Evolutionary conservation across 192 early-diverging fungal genomes (phyloP).

Genomic region (Coemansia sp.): DNA sequence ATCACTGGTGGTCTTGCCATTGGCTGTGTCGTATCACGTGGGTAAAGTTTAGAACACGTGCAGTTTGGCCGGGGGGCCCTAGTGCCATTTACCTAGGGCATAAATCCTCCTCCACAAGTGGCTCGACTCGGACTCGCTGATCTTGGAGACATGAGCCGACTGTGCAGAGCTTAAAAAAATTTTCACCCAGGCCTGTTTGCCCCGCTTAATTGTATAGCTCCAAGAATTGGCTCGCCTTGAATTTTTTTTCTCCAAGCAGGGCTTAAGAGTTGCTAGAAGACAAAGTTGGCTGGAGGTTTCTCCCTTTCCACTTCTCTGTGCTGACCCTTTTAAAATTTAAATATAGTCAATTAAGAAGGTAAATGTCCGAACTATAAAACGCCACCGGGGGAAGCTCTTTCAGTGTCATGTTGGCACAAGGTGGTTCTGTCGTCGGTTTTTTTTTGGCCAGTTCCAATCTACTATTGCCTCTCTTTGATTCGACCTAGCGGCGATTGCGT

Average conservation of each 20-base stretch:
- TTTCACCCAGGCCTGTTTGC: slow-evolving; percentile 8
- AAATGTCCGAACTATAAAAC: slow-evolving; percentile 10
- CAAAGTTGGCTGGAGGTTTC: slow-evolving; percentile 19
- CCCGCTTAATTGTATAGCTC: neutral
- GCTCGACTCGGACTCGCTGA: slow-evolving; percentile 6
- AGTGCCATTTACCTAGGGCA: neutral
- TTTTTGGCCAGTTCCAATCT: neutral
- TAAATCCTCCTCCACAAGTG: neutral
- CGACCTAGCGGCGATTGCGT: neutral
- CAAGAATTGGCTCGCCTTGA: neutral
- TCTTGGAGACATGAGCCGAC: neutral
- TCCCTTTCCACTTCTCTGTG: slow-evolving; percentile 51
- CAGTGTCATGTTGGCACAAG: too few species aligned
- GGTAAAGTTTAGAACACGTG: slow-evolving; percentile 44
- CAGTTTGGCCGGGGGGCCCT: slow-evolving; percentile 26
- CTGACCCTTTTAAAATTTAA: slow-evolving; percentile 39
- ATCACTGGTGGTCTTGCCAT: slow-evolving; percentile 10
- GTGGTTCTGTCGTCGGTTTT: neutral
- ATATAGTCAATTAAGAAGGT: slow-evolving; percentile 53
- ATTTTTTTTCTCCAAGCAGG: slow-evolving; percentile 13
- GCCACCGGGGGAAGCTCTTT: neutral
- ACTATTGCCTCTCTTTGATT: neutral
- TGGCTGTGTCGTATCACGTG: slow-evolving; percentile 36
- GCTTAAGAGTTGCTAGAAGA: slow-evolving; percentile 22
- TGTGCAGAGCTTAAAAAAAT: slow-evolving; percentile 9